Percentiles rank a stretch among this genome's conserved stretches.
phyloP scores from a whole-genome alignment of 2,329 filamentous ascomycete genomes.

The Scortechinia acanthostroma region DNA sequence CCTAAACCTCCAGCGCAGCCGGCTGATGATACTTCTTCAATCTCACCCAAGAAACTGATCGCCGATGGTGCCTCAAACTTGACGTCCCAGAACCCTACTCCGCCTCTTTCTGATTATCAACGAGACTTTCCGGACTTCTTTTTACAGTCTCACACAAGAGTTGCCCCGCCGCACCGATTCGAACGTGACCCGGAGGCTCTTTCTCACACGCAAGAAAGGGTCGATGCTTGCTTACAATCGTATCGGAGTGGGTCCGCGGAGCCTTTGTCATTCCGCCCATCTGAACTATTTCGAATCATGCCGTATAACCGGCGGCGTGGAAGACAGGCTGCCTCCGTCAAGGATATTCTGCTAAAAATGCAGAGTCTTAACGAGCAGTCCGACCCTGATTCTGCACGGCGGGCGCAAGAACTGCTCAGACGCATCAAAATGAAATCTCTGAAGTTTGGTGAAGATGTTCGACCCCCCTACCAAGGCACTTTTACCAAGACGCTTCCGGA shows the following conservation, averaged over 20 bases:
- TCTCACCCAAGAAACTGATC: neutral
- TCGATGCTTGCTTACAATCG: constrained; percentile 8
- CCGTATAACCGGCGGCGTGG: neutral
- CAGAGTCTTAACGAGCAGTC: neutral
- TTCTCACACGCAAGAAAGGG: constrained; percentile 4
- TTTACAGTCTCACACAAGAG: constrained; percentile 40
- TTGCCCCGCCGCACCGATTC: constrained; percentile 38
- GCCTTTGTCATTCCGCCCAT: neutral
- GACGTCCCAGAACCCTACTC: neutral
- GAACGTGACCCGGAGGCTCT: constrained; percentile 18
- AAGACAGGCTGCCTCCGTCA: neutral
- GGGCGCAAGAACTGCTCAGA: constrained; percentile 29
- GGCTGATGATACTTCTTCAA: neutral
- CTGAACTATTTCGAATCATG: neutral
- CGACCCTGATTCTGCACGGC: constrained; percentile 11
- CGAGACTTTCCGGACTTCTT: constrained; percentile 53
- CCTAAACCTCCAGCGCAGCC: neutral
- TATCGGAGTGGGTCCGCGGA: neutral
- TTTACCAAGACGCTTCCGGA: constrained; percentile 39
- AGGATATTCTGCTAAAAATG: neutral
- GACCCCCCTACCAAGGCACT: constrained; percentile 56
- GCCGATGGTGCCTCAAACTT: neutral
- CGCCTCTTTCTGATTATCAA: constrained; percentile 24
- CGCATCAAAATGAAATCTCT: constrained; percentile 47
- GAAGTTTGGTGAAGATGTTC: constrained; percentile 52